Percentiles rank a stretch among this genome's conserved stretches.
phyloP scores from a whole-genome alignment of 2,329 filamentous ascomycete genomes.

The Beauveria pseudobassiana region DNA sequence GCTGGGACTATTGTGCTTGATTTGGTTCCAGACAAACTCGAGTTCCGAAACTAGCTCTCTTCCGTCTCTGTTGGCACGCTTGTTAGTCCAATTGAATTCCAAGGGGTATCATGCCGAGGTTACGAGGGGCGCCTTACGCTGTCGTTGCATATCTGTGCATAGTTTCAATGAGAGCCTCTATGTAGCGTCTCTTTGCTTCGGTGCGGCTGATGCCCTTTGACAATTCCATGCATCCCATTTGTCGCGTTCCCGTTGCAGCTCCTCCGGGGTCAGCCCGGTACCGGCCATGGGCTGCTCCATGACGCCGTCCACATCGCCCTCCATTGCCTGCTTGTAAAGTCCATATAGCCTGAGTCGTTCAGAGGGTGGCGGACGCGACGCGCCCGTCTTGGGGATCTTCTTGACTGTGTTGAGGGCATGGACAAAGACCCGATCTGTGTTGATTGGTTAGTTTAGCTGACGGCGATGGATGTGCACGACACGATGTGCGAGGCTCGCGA shows the following conservation, averaged over 20 bases:
- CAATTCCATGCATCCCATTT: slow-evolving; percentile 95
- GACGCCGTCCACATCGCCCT: slow-evolving; percentile 90
- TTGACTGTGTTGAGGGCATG: slow-evolving; percentile 98
- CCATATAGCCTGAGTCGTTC: slow-evolving; percentile 92
- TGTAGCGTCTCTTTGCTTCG: slow-evolving; percentile 89
- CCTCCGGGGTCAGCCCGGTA: slow-evolving; percentile 41
- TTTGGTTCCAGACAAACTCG: slow-evolving; percentile 99
- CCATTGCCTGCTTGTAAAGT: slow-evolving; percentile 98
- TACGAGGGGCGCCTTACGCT: slow-evolving; percentile 39
- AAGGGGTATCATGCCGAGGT: background rate
- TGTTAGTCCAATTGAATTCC: background rate
- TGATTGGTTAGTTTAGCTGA: slow-evolving; percentile 3
- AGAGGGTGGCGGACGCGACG: slow-evolving; percentile 73
- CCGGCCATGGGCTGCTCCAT: slow-evolving; percentile 68
- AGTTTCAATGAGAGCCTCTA: slow-evolving; percentile 87
- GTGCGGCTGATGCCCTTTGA: slow-evolving; percentile 76
- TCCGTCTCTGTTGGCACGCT: slow-evolving; percentile 51
- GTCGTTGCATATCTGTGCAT: slow-evolving; percentile 96
- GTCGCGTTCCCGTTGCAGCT: slow-evolving; percentile 51
- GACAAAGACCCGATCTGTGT: slow-evolving; percentile 88
- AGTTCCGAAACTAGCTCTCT: slow-evolving; percentile 84
- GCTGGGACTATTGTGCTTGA: slow-evolving; percentile 74
- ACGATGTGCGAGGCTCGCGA: background rate
- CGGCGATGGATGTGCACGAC: background rate
- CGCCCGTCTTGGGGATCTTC: slow-evolving; percentile 90